Base-by-base conservation (phyloP, 2,329 filamentous ascomycete species). In the Mycogone perniciosa region DNA sequence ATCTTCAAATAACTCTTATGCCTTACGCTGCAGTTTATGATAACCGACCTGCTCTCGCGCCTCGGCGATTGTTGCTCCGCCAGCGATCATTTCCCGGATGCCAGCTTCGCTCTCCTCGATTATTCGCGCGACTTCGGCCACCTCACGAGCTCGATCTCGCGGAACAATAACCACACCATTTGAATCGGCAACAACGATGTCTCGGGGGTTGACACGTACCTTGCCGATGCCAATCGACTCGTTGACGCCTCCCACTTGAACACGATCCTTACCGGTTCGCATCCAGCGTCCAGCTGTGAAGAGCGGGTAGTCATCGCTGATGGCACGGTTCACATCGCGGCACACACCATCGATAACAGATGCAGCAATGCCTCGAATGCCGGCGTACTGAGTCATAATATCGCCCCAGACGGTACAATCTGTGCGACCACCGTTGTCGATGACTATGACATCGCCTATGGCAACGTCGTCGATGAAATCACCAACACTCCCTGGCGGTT, bases 391-490 rank as follows among this genome's bases (percentile, higher is more conserved):
- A 0, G 65, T 67, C 63, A 67, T 66, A 1, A 66, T 67, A 48
- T 67, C 65, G 1, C 65, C 65, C 65, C 65, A 67, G 4, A 67
- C 62, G 2, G 65, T 67, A 11, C 65, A 67, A 31, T 67, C 63
- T 0, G 57, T 67, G 33, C 65, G 64, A 10, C 64, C 62, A 3
- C 59, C 56, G 8, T 67, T 67, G 43, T 66, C 64, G 31, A 67
- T 67, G 1, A 67, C 63, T 0, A 67, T 57, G 0, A 67, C 43
- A 46, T 67, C 64, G 1, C 63, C 59, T 7, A 46, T 31, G 5
- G 62, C 62, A 10, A 66, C 62, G 9, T 66, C 62, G 43, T 67
- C 64, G 31, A 67, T 64, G 51, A 64, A 66, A 43, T 66, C 60
- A 4, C 62, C 63, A 4, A 66, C 62, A 33, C 62, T 64, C 1